Base-by-base conservation (phyloP, 179 eudicot species). In the Silene vulgaris region DNA sequence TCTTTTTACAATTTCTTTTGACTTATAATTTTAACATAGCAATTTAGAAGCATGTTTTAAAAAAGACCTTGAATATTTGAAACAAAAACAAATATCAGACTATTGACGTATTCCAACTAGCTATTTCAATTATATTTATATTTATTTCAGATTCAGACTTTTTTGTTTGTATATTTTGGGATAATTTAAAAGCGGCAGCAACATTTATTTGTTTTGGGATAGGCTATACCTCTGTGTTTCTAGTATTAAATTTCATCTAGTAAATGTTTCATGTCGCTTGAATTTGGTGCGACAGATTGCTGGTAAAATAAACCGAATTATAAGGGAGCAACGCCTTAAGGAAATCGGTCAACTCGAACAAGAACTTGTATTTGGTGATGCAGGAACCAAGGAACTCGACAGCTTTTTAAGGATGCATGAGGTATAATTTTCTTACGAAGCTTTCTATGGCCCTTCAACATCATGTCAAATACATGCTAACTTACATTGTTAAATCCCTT, bases 291-390 rank as follows among this genome's bases (percentile, higher is more conserved):
- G 71, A 73, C 87, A 95, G 99, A 89, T 95, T 82, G 99, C 99
- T 63, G 92, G 91, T 60, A 95, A 92, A 82, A 86, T 95, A 8
- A 92, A 89, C 81, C 86, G 81, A 73, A 84, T 90, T 74, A 86
- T 95, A 48, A 86, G 89, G 83, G 96, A 92, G 76, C 82, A 74
- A 71, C 89, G 91, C 67, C 97, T 95, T 28, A 95, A 81, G 87
- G 97, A 95, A 61, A 79, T 92, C 72, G 99, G 99, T 71, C 90
- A 95, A 78, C 85, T 95, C 71, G 99, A 95, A 85, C 99, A 95
- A 88, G 96, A 89, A 69, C 89, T 95, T 72, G 97, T 92, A 29
- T 95, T 95, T 84, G 99, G 97, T 73, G 99, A 92, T 90, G 99
- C 96, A 73, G 97, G 93, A 80, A 89, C 93, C 56, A 95, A 92